Evolutionary conservation across 1,139 yeast genomes (phyloP).

Genomic region (Geotrichum histeridarum): DNA sequence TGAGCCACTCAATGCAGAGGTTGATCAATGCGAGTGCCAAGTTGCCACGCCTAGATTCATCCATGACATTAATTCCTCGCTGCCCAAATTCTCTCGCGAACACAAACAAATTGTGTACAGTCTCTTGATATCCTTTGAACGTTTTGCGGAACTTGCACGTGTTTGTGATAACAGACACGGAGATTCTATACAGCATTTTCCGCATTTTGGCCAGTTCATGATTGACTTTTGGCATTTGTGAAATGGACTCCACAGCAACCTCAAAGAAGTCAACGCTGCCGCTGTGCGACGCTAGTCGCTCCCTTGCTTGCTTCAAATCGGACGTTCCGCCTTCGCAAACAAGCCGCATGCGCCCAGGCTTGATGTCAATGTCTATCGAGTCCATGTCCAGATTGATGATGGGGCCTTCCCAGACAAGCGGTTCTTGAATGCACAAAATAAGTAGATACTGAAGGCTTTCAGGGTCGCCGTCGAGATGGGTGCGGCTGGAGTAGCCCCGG

Average conservation of each 20-base stretch:
- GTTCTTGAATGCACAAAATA: slow-evolving; percentile 74
- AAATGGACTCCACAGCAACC: slow-evolving; percentile 53
- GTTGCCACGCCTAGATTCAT: slow-evolving; percentile 59
- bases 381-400: slow-evolving; percentile 56
- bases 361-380: slow-evolving; percentile 39
- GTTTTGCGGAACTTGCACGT: slow-evolving; percentile 48
- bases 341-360: slow-evolving; percentile 65
- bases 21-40: slow-evolving; percentile 70
- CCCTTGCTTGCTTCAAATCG: slow-evolving; percentile 45
- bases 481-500: slow-evolving; percentile 36
- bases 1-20: slow-evolving; percentile 83
- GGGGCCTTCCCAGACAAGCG: slow-evolving; percentile 87
- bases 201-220: slow-evolving; percentile 65
- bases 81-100: slow-evolving; percentile 83
- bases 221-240: slow-evolving; percentile 71
- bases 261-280: slow-evolving; percentile 45
- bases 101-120: slow-evolving; percentile 68
- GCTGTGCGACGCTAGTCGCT: slow-evolving; percentile 32
- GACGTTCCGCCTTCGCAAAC: slow-evolving; percentile 60
- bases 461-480: slow-evolving; percentile 30
- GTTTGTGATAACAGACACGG: slow-evolving; percentile 62
- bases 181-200: slow-evolving; percentile 62
- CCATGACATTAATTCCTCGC: slow-evolving; percentile 61
- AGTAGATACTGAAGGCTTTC: slow-evolving; percentile 58
- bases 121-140: slow-evolving; percentile 53